A percentile compares a stretch with the other conserved stretches of the same genome.
phyloP scores from a whole-genome alignment of 305 asterid genomes.

The Caryopteris hybrid region DNA sequence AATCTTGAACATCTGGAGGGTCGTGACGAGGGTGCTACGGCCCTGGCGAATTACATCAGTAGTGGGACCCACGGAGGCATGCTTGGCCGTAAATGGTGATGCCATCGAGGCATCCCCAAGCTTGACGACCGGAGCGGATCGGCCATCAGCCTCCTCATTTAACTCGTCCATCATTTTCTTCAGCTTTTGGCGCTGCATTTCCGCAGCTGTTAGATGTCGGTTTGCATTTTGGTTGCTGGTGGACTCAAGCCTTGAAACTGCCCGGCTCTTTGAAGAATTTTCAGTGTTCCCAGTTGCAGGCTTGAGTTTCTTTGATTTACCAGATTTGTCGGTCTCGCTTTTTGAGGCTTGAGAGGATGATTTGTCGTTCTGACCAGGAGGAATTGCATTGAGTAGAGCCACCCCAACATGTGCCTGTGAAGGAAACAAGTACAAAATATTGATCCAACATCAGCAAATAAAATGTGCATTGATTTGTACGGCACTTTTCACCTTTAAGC shows the following conservation, averaged over 20 bases:
- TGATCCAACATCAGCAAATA: conserved; percentile 1
- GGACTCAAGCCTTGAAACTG: conserved; percentile 43
- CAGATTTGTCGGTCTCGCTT: conserved; percentile 52
- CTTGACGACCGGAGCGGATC: conserved; percentile 84
- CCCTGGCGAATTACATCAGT: conserved; percentile 95
- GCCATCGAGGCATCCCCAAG: conserved; percentile 99
- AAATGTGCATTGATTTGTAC: background rate
- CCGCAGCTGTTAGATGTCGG: conserved; percentile 81
- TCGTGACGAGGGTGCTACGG: conserved; percentile 92
- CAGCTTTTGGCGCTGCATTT: conserved; percentile 77
- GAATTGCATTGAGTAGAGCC: conserved; percentile 87
- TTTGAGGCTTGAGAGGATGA: conserved; percentile 55
- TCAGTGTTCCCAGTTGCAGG: conserved; percentile 43
- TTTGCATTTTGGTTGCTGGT: conserved; percentile 52
- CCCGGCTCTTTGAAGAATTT: conserved; percentile 37
- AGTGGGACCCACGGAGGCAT: conserved; percentile 93
- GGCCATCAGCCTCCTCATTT: conserved; percentile 83
- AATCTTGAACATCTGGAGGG: conserved; percentile 98
- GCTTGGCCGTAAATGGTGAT: conserved; percentile 95
- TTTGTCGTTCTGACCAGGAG: conserved; percentile 52
- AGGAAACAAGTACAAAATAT: conserved; percentile 20
- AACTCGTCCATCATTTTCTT: conserved; percentile 89
- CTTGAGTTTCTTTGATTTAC: conserved; percentile 57
- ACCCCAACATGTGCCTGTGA: conserved; percentile 91
- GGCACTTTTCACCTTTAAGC: no score